phyloP scores from a whole-genome alignment of 192 early-diverging fungal species.

The Diversispora eburnea region DNA sequence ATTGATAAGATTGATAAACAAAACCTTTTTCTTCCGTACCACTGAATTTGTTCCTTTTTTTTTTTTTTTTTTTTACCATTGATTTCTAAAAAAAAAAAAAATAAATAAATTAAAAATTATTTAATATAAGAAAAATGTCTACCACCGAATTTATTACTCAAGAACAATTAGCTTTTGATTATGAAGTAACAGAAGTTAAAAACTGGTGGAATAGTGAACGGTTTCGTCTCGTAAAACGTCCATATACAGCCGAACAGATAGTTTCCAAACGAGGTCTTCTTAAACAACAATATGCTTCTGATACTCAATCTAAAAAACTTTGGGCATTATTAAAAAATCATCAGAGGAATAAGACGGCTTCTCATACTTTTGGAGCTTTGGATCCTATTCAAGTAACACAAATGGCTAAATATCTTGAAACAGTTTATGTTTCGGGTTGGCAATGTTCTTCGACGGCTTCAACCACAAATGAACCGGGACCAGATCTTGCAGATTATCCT shows the following conservation, averaged over 20 bases:
- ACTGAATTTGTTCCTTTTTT: too few species aligned
- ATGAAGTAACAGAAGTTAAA: conserved; percentile 80
- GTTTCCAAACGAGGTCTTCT: conserved; percentile 87
- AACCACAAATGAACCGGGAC: conserved; percentile 51
- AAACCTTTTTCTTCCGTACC: too few species aligned
- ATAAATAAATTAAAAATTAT: too few species aligned
- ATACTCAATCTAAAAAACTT: conserved; percentile 89
- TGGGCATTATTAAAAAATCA: conserved; percentile 79
- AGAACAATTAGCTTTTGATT: conserved; percentile 71
- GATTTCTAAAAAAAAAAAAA: too few species aligned
- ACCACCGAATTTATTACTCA: conserved; percentile 45
- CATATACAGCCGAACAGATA: conserved; percentile 74
- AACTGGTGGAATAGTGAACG: conserved; percentile 83
- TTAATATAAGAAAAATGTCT: conserved; percentile 25
- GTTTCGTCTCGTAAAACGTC: conserved; percentile 77
- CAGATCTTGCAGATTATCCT: conserved; percentile 98
- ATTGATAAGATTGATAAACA: too few species aligned
- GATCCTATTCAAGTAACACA: conserved; percentile 93
- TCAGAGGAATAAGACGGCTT: conserved; percentile 73
- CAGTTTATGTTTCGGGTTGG: conserved; percentile 82
- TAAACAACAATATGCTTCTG: conserved; percentile 69
- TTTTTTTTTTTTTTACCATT: too few species aligned
- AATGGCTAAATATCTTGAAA: conserved; percentile 88
- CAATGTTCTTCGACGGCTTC: conserved; percentile 81
- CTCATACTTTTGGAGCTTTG: conserved; percentile 91